phyloP scores from a whole-genome alignment of 345 rosid species.

The Bruguiera parviflora region DNA sequence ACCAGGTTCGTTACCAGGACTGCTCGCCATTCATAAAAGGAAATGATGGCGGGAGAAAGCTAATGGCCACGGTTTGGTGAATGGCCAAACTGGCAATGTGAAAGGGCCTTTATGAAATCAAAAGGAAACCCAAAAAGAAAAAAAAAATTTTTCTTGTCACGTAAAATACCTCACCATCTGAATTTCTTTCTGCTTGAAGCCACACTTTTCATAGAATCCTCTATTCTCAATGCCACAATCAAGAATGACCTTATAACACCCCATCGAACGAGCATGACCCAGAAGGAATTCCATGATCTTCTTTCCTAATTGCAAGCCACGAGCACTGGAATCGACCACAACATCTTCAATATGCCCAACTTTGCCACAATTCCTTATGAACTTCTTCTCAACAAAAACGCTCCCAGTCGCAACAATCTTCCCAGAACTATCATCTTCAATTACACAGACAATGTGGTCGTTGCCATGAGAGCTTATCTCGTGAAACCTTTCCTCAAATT shows the following conservation, averaged over 20 bases:
- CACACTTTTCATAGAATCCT: constrained; percentile 75
- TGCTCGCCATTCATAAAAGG: no score
- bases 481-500: constrained; percentile 52
- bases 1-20: no score
- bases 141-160: not conserved
- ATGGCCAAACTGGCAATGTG: no score
- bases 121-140: no score
- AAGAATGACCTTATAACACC: constrained; percentile 81
- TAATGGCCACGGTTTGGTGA: no score
- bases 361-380: constrained; percentile 77
- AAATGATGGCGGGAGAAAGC: no score
- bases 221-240: constrained; percentile 63
- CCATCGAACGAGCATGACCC: constrained; percentile 55
- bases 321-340: constrained; percentile 58
- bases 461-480: constrained; percentile 63
- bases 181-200: constrained; percentile 56
- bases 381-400: constrained; percentile 78
- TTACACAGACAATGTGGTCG: constrained; percentile 76
- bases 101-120: no score
- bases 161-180: constrained; percentile 67
- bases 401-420: constrained; percentile 71
- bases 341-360: constrained; percentile 88
- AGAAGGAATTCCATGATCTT: constrained; percentile 48
- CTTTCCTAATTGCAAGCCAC: constrained; percentile 72
- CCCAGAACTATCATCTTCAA: constrained; percentile 54